Conservation (phyloP, 75 land plant species). For the Selaginella moellendorffii region DNA sequence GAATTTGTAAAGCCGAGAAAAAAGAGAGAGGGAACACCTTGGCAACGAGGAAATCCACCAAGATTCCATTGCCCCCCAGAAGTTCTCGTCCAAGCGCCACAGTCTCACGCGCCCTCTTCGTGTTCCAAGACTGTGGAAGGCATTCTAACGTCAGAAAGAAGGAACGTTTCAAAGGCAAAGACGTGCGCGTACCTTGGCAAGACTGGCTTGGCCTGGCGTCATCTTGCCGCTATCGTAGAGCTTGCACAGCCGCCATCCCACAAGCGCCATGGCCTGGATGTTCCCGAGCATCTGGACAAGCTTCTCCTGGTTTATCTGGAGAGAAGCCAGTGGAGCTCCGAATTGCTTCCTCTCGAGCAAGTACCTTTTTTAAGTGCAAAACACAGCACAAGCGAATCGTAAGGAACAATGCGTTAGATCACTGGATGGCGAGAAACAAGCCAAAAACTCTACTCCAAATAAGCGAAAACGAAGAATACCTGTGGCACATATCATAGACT, state of each 20-base stretch:
- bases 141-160: neutral
- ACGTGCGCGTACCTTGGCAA: slow-evolving; percentile 49
- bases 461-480: slow-evolving; percentile 25
- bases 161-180: neutral
- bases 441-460: neutral
- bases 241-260: slow-evolving; percentile 92
- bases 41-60: slow-evolving; percentile 86
- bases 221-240: slow-evolving; percentile 74
- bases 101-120: slow-evolving; percentile 63
- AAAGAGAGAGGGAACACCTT: slow-evolving; percentile 37
- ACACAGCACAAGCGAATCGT: neutral
- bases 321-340: slow-evolving; percentile 80
- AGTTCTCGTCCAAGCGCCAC: slow-evolving; percentile 82
- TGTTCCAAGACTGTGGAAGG: slow-evolving; percentile 60
- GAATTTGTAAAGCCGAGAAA: neutral
- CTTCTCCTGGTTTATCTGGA: slow-evolving; percentile 81
- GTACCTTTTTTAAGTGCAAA: slow-evolving; percentile 37
- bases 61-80: slow-evolving; percentile 89
- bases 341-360: slow-evolving; percentile 84
- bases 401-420: neutral
- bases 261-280: slow-evolving; percentile 76
- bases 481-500: slow-evolving; percentile 89
- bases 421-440: neutral
- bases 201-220: slow-evolving; percentile 89
- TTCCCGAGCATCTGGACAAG: slow-evolving; percentile 81